Conservation (phyloP, 2,329 filamentous ascomycete species). For the Exophiala sp. region DNA sequence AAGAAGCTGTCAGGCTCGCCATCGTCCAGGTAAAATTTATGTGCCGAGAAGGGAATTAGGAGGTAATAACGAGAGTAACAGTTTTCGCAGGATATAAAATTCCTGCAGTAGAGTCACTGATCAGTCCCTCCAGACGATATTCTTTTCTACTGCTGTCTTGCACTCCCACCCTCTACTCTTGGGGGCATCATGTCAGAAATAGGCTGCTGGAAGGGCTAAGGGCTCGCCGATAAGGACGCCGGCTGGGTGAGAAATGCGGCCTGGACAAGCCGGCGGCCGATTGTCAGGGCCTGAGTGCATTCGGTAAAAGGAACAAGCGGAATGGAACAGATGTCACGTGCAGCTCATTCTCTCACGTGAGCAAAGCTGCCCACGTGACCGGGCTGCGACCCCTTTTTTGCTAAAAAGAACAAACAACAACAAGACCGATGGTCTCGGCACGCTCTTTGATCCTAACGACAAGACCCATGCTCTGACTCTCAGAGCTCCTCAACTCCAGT, state of each 20-base stretch:
- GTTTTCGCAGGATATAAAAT: too few relatives aligned
- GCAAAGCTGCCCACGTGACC: background rate
- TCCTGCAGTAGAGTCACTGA: too few relatives aligned
- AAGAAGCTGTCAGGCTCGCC: background rate
- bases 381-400: background rate
- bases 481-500: slow-evolving; percentile 1
- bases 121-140: too few relatives aligned
- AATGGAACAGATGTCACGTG: background rate
- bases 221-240: background rate
- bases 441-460: background rate
- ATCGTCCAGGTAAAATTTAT: background rate
- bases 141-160: too few relatives aligned
- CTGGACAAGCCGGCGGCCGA: background rate
- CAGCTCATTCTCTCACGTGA: background rate
- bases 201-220: background rate
- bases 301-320: background rate
- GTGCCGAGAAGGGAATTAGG: too few relatives aligned
- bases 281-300: too few relatives aligned
- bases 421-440: background rate
- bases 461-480: background rate
- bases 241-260: background rate
- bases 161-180: too few relatives aligned
- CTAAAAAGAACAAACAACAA: background rate
- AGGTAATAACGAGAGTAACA: background rate
- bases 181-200: background rate